Conservation (phyloP, 1,284 basidiomycete species). For the Cryptococcus floricola region DNA sequence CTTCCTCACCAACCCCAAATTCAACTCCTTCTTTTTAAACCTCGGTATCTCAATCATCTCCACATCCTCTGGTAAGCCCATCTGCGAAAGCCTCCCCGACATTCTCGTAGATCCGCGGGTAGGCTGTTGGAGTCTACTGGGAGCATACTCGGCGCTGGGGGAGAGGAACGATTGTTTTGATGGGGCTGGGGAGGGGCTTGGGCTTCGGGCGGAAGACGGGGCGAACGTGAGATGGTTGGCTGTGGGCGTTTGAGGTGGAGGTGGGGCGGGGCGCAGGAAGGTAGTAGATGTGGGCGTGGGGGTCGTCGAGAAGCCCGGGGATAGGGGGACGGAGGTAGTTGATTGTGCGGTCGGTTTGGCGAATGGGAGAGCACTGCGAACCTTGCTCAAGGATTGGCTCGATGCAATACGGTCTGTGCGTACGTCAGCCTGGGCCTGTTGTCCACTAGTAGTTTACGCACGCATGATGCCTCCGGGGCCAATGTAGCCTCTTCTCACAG, state of each 20-base stretch:
- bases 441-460: conserved; percentile 5
- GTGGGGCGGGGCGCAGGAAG: conserved; percentile 15
- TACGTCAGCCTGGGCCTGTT: background rate
- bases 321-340: background rate
- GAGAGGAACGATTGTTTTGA: background rate
- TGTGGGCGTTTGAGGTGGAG: conserved; percentile 5
- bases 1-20: conserved; percentile 29
- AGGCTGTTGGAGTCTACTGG: background rate
- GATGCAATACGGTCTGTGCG: conserved; percentile 4
- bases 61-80: conserved; percentile 4
- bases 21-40: conserved; percentile 38
- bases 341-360: background rate
- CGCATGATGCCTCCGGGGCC: conserved; percentile 24
- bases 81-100: background rate
- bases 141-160: background rate
- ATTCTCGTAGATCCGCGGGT: background rate
- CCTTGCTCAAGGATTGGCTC: conserved; percentile 5
- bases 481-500: conserved; percentile 16
- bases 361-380: conserved; percentile 1
- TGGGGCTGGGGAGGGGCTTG: conserved; percentile 10
- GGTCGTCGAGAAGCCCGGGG: background rate
- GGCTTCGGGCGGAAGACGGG: conserved; percentile 1
- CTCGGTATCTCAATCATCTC: conserved; percentile 40
- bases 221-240: conserved; percentile 13
- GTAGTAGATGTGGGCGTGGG: conserved; percentile 9